Evolutionary conservation across 305 asterid genomes (phyloP).

Genomic region (Fraxinus floribunda): DNA sequence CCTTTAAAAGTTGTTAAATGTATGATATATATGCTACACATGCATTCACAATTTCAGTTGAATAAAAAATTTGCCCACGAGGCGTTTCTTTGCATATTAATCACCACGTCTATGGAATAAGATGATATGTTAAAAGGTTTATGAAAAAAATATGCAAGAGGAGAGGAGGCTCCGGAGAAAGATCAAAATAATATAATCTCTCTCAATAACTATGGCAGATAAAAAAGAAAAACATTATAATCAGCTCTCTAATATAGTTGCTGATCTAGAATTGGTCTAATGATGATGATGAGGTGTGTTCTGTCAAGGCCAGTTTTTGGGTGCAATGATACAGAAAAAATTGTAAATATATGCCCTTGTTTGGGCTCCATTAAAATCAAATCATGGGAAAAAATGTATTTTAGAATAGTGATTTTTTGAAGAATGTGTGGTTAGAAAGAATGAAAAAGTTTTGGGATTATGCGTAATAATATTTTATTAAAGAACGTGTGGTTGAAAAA

Average conservation of each 20-base stretch:
- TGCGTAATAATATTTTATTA: too few species aligned
- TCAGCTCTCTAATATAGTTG: constrained; percentile 6
- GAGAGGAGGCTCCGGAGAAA: neutral
- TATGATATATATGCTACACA: neutral
- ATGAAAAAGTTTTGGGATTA: too few species aligned
- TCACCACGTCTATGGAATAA: neutral
- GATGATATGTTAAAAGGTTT: neutral
- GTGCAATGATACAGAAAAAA: neutral
- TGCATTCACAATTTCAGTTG: neutral
- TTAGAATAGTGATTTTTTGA: too few species aligned
- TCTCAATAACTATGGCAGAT: neutral
- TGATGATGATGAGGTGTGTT: neutral
- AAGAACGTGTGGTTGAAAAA: too few species aligned
- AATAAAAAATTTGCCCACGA: neutral
- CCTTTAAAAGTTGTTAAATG: neutral
- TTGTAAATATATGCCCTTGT: neutral
- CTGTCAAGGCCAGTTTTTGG: neutral
- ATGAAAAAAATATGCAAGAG: neutral
- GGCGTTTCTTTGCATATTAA: neutral
- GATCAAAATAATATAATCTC: neutral
- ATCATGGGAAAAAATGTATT: too few species aligned
- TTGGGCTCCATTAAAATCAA: too few species aligned
- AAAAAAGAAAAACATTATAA: neutral
- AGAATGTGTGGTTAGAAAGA: too few species aligned
- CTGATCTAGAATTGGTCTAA: constrained; percentile 1